Evolutionary conservation across 768 basidiomycete species (phyloP).

Genomic region (Podaxis carcinomalis): DNA sequence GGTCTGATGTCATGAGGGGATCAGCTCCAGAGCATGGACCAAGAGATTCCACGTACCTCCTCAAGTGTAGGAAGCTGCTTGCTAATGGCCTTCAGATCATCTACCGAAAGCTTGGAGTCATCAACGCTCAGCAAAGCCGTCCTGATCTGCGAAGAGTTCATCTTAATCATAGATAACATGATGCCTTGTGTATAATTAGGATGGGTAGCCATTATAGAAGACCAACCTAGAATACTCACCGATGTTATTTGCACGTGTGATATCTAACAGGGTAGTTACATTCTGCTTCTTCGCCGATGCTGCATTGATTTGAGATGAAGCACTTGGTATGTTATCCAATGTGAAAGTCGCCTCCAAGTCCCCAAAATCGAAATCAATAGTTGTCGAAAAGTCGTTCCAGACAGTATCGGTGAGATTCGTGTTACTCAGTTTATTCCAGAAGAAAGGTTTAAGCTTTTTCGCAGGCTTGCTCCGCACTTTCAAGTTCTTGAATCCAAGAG

Average conservation of each 20-base stretch:
- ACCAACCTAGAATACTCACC: slow-evolving; percentile 36
- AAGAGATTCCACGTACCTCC: slow-evolving; percentile 46
- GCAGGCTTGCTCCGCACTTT: slow-evolving; percentile 37
- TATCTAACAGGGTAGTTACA: slow-evolving; percentile 71
- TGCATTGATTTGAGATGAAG: slow-evolving; percentile 34
- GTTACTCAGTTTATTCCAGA: slow-evolving; percentile 79
- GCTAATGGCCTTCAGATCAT: slow-evolving; percentile 71
- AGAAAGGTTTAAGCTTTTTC: slow-evolving; percentile 77
- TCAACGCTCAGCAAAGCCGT: slow-evolving; percentile 69
- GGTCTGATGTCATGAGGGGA: slow-evolving; percentile 34
- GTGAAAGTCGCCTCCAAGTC: slow-evolving; percentile 76
- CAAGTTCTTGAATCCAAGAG: slow-evolving; percentile 28
- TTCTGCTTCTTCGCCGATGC: slow-evolving; percentile 48
- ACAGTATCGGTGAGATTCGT: slow-evolving; percentile 44
- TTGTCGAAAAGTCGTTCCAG: slow-evolving; percentile 57
- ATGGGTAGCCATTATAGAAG: background rate
- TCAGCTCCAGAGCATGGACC: background rate
- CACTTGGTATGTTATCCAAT: slow-evolving; percentile 42
- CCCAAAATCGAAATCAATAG: slow-evolving; percentile 48
- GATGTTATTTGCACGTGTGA: slow-evolving; percentile 80
- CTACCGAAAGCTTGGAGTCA: slow-evolving; percentile 62
- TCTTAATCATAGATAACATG: slow-evolving; percentile 76
- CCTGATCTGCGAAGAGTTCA: slow-evolving; percentile 61
- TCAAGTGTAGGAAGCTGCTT: slow-evolving; percentile 78
- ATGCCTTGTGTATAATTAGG: slow-evolving; percentile 47